A percentile compares a stretch with the other conserved stretches of the same genome.
phyloP scores from a whole-genome alignment of 257 asterid genomes.

The Apocynum venetum region DNA sequence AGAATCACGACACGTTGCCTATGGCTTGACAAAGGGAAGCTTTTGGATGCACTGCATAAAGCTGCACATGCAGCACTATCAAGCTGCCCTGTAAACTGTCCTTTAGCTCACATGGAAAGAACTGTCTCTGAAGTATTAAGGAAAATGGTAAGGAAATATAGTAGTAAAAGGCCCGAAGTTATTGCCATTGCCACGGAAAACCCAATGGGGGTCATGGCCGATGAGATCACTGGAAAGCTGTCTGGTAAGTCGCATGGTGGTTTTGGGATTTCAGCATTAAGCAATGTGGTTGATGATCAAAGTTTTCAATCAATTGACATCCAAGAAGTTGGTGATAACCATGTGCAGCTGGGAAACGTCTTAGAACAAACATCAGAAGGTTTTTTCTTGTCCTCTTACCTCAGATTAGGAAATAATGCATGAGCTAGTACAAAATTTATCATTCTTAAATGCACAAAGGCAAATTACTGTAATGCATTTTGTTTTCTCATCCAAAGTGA shows the following conservation, averaged over 20 bases:
- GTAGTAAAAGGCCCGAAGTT: constrained; percentile 93
- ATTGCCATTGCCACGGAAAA: constrained; percentile 84
- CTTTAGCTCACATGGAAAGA: constrained; percentile 88
- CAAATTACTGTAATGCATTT: background rate
- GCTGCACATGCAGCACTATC: constrained; percentile 94
- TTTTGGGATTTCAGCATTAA: constrained; percentile 48
- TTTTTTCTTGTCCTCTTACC: constrained; percentile 26
- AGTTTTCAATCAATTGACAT: constrained; percentile 33
- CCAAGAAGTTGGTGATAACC: constrained; percentile 40
- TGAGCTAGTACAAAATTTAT: background rate
- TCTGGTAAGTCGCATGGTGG: constrained; percentile 49
- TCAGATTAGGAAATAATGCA: background rate
- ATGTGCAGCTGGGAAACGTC: constrained; percentile 30
- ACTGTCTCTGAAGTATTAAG: constrained; percentile 86
- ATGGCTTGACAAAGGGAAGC: constrained; percentile 99
- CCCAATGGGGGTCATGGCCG: constrained; percentile 76
- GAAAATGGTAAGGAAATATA: constrained; percentile 85
- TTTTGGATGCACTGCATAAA: constrained; percentile 91
- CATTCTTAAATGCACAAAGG: background rate
- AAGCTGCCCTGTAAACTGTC: constrained; percentile 84
- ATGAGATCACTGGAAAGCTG: constrained; percentile 70
- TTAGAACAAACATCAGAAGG: constrained; percentile 55
- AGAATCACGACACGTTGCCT: constrained; percentile 94
- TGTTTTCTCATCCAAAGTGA: background rate
- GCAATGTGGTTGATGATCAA: constrained; percentile 54